Base-by-base conservation (phyloP, 1,284 basidiomycete species). In the Moesziomyces globuligerus region DNA sequence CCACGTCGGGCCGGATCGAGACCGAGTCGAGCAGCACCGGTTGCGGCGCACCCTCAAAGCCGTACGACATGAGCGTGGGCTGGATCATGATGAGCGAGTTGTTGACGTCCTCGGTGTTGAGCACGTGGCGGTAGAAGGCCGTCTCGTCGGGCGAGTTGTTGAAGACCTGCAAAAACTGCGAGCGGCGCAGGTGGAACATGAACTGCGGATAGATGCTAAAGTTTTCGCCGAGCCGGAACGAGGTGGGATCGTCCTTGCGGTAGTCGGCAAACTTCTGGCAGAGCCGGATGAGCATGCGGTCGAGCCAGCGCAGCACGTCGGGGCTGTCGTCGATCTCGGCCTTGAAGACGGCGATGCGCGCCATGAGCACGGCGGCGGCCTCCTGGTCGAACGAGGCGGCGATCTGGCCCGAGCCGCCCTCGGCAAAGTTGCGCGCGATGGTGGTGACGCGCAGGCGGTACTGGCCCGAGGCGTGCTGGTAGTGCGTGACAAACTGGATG, bases 181-280 rank as follows among this genome's bases (percentile, higher is more conserved):
- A 93, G 82, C 96, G 86, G 58, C 96, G 88, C 64, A 99, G 85
- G 84, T 99, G 96, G 90, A 98, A 98, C 96, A 98, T 99, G 86
- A 99, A 99, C 83, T 99, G 96, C 29, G 96, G 96, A 84, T 99
- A 99, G 80, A 99, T 98, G 83, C 91, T 93, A 84, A 99, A 98
- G 84, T 95, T 95, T 79, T 97, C 94, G 62, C 89, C 87, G 72
- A 98, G 86, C 70, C 94, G 87, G 88, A 99, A 98, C 83, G 90
- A 92, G 47, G 90, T 89, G 4, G 95, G 92, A 81, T 98, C 96
- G 84, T 98, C 96, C 85, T 98, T 99, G 79, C 94, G 87, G 83
- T 98, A 98, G 83, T 98, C 94, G 55, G 96, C 96, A 81, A 98
- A 98, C 87, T 98, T 98, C 86, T 98, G 96, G 85, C 96, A 99